Evolutionary conservation across 768 basidiomycete genomes (phyloP).

Genomic region (Rhodotorula taiwanensis): DNA sequence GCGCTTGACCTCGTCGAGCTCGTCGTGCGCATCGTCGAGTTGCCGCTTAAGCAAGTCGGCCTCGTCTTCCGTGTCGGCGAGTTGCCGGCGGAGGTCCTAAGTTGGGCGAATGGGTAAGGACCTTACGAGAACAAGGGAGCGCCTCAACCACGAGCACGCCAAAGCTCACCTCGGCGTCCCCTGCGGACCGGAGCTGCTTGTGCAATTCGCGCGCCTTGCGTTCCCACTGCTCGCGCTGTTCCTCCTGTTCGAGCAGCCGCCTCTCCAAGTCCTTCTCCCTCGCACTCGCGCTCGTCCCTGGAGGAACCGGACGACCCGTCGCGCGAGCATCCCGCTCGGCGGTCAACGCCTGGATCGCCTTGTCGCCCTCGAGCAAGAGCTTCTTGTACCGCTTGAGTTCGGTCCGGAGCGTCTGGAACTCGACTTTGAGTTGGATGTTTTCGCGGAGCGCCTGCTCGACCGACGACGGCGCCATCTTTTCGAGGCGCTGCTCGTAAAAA

Average conservation of each 20-base stretch:
- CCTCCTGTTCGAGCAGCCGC: constrained; percentile 15
- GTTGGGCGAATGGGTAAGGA: background rate
- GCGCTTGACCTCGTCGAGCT: constrained; percentile 16
- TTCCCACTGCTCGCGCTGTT: constrained; percentile 40
- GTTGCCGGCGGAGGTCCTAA: constrained; percentile 48
- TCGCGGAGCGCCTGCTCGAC: constrained; percentile 73
- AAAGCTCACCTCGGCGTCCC: constrained; percentile 9
- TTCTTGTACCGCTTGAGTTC: constrained; percentile 42
- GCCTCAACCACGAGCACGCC: constrained; percentile 9
- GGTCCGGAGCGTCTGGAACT: constrained; percentile 41
- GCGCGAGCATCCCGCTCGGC: constrained; percentile 23
- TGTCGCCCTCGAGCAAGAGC: constrained; percentile 34
- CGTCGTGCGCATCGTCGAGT: constrained; percentile 21
- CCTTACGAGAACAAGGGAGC: background rate
- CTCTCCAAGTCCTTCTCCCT: constrained; percentile 15
- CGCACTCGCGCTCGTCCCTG: background rate
- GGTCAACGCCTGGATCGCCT: constrained; percentile 29
- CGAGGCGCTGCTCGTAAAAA: constrained; percentile 86
- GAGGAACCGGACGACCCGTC: background rate
- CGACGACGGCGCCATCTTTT: constrained; percentile 66
- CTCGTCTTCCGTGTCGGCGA: constrained; percentile 29
- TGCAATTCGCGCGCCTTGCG: constrained; percentile 35
- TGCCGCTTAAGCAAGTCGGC: constrained; percentile 32
- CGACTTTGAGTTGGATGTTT: constrained; percentile 56
- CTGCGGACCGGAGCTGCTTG: constrained; percentile 31